Percentiles rank a stretch among this genome's conserved stretches.
Conservation (phyloP, 2,329 filamentous ascomycete genomes). For the Epicoccum nigrum region DNA sequence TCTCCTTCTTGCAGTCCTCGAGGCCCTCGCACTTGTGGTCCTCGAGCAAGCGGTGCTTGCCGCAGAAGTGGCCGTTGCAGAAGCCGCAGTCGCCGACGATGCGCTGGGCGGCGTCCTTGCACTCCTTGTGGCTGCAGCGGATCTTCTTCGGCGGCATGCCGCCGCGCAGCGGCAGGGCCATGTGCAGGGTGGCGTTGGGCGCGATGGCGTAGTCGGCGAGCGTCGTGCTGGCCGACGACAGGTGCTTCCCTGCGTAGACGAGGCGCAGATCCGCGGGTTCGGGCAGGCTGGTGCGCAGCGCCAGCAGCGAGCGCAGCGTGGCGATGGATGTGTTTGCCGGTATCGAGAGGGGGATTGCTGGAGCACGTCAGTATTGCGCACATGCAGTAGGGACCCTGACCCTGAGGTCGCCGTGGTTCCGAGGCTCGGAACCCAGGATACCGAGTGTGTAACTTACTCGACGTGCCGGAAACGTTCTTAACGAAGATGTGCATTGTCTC, state of each 20-base stretch:
- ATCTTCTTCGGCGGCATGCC: conserved; percentile 73
- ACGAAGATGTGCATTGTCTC: conserved; percentile 67
- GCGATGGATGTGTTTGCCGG: conserved; percentile 60
- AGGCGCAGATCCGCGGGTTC: conserved; percentile 58
- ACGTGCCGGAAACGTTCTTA: conserved; percentile 62
- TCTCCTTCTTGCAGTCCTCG: conserved; percentile 98
- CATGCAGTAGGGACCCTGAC: background rate
- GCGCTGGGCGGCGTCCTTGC: conserved; percentile 83
- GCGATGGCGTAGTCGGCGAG: conserved; percentile 57
- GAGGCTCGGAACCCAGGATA: conserved; percentile 21
- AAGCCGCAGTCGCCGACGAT: conserved; percentile 97
- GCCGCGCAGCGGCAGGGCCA: conserved; percentile 63
- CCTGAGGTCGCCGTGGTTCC: conserved; percentile 17
- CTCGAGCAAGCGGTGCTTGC: conserved; percentile 91
- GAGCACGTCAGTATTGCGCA: conserved; percentile 27
- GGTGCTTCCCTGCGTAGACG: conserved; percentile 64
- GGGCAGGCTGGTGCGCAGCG: conserved; percentile 62
- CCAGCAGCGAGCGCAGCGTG: conserved; percentile 63
- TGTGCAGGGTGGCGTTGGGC: conserved; percentile 59
- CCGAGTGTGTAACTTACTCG: conserved; percentile 53
- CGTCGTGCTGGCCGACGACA: conserved; percentile 51
- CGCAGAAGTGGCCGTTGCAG: conserved; percentile 92
- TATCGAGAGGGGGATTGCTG: conserved; percentile 64
- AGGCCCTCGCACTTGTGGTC: conserved; percentile 91
- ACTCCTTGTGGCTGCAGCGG: conserved; percentile 87